Evolutionary conservation across 2,329 filamentous ascomycete species (phyloP), one percentile per base, ranked within the genome.

Genomic region (Lecanicillium sp.): DNA sequence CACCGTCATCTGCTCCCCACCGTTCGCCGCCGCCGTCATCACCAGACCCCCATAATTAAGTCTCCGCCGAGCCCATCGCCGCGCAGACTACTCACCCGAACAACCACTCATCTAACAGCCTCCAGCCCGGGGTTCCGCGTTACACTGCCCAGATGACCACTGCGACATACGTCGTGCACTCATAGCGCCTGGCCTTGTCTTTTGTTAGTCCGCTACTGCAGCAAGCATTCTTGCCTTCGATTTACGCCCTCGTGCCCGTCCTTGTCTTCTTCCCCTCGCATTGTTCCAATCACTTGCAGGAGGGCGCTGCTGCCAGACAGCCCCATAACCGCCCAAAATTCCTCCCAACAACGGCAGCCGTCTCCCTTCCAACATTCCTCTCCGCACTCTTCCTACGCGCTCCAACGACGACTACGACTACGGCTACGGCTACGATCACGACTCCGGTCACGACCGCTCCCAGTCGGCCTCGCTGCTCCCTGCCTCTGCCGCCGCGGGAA

Each of bases 241-340:
- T 6, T 36, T 33, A 41, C 29, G 36, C 33, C 36, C 33, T 37
- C 17, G 17, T 9, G 17, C 33, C 34, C 32, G 36, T 29, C 36
- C 33, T 37, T 11, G 17, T 9, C 18, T 29, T 29, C 32, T 33
- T 20, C 13, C 36, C 28, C 39, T 37, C 22, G 36, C 29, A 11
- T 36, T 36, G 15, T 33, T 12, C 14, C 20, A 29, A 25, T 29
- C 32, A 30, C 17, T 53, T 65, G 71, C 71, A 66, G 74, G 71
- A 62, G 66, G 76, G 81, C 74, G 82, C 81, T 85, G 81, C 79
- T 80, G 76, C 73, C 65, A 64, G 65, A 74, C 84, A 89, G 86
- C 84, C 81, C 79, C 72, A 73, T 63, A 60, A 65, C 69, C 72
- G 71, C 75, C 73, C 87, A 96, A 79, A 66, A 96, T 96, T 95